Base-by-base conservation (phyloP, 2,329 filamentous ascomycete species). In the Aspergillus tubingensis region DNA sequence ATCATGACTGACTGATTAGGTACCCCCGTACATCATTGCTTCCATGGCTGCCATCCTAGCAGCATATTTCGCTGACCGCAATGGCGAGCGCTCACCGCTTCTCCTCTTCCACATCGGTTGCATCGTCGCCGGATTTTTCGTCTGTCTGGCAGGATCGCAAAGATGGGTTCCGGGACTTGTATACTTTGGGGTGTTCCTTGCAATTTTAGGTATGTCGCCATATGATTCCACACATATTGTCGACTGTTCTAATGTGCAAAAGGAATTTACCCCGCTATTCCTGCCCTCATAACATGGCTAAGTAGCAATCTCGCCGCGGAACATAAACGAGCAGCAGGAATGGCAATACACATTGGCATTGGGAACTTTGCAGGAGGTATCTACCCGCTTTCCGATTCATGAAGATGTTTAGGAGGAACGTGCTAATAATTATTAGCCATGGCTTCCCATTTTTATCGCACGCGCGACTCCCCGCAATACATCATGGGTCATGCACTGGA, bases 401-500 rank as follows among this genome's bases (percentile, higher is more conserved):
- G 21, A 19, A 25, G 15, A 39, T 11, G 17, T 27, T 27, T 8
- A 8, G 8, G 3, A 3, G 5, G 19, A 8, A 1, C 32, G 32
- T 10, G 15, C 13, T 55, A 49, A 53, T 49, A 23, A 8, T 49
- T 62, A 15, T 62, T 60, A 76, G 88, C 87, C 1, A 89, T 91
- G 83, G 86, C 88, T 0, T 88, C 86, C 5, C 91, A 91, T 68
- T 90, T 91, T 67, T 91, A 91, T 67, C 82, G 88, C 10, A 60
- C 72, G 0, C 67, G 75, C 52, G 82, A 85, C 63, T 72, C 76
- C 1, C 83, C 83, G 0, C 75, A 77, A 19, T 85, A 84, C 60
- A 73, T 79, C 4, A 76, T 84, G 2, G 83, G 82, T 0, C 82
- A 85, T 65, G 75, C 78, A 2, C 70, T 84, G 11, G 82, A 83